Percentiles rank a stretch among this genome's conserved stretches.
These are phyloP conservation scores for Eremochloa ophiuroides DNA, from an alignment of 176 grass and related monocot species.

Conservation along the genomic window DNA sequence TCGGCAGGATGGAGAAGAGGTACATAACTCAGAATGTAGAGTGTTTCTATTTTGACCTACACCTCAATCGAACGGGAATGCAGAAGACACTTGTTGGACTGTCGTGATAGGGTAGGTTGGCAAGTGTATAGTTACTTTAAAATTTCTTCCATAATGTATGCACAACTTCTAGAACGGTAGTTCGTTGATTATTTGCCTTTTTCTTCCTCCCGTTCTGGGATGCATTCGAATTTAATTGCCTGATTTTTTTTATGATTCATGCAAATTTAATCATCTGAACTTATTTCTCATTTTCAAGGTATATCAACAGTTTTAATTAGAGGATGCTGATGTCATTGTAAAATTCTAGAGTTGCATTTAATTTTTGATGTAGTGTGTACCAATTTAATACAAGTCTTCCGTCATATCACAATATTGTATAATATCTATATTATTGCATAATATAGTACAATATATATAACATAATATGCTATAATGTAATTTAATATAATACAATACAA, in stretches of 20 bases:
- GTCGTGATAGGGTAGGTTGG: no score
- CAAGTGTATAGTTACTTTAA: not conserved
- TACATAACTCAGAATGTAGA: no score
- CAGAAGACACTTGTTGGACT: no score
- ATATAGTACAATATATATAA: not conserved
- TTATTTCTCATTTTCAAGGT: no score
- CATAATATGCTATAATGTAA: not conserved
- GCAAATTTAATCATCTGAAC: no score
- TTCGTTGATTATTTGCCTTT: not conserved
- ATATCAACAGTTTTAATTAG: not conserved
- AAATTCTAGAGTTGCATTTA: not conserved
- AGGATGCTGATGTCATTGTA: not conserved
- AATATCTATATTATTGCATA: no score
- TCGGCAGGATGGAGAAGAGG: no score
- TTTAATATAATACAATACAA: not conserved
- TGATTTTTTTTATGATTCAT: not conserved
- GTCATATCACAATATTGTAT: no score
- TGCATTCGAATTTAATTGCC: not conserved
- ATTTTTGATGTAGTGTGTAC: not conserved
- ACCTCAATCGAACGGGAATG: no score
- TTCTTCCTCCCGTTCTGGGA: not conserved
- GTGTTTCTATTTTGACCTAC: no score
- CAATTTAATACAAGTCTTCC: not conserved
- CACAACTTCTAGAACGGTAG: not conserved
- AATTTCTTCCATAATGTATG: not conserved